These are phyloP conservation scores for Micractinium sp. DNA, from an alignment of 139 green algal genomes.

Conservation along the genomic window DNA sequence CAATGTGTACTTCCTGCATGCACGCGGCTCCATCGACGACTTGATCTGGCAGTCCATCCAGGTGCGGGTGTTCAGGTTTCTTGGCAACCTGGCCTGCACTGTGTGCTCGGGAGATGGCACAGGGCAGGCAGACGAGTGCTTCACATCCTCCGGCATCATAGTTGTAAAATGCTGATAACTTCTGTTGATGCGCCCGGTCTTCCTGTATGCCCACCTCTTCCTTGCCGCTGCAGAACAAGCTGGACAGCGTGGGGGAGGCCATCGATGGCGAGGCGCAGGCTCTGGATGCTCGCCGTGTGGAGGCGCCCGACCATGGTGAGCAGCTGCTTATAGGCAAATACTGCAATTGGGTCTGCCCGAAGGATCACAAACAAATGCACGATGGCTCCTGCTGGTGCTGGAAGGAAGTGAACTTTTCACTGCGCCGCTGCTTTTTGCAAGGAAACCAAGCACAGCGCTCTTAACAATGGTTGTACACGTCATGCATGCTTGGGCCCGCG, in stretches of 20 bases:
- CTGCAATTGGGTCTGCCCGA: too few relatives aligned
- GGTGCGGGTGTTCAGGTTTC: neutral
- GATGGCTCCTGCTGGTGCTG: neutral
- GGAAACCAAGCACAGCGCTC: too few relatives aligned
- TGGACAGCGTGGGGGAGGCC: slow-evolving; percentile 79
- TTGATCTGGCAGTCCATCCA: slow-evolving; percentile 74
- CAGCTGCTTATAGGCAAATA: neutral
- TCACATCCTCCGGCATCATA: neutral
- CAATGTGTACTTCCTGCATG: slow-evolving; percentile 82
- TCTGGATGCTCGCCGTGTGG: slow-evolving; percentile 29
- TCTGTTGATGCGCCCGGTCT: neutral
- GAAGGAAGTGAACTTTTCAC: too few relatives aligned
- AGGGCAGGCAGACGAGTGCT: neutral
- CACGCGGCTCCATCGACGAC: slow-evolving; percentile 85
- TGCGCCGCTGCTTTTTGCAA: neutral
- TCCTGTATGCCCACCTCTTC: neutral
- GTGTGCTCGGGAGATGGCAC: slow-evolving; percentile 46
- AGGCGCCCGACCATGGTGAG: slow-evolving; percentile 32
- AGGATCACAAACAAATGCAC: neutral
- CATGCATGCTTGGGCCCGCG: too few relatives aligned
- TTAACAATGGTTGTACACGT: too few relatives aligned
- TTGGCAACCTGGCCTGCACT: neutral
- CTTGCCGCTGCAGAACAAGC: slow-evolving; percentile 61
- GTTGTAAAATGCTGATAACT: neutral
- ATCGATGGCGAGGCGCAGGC: slow-evolving; percentile 61